Evolutionary conservation across 139 green algal species (phyloP).

Genomic region (Klebsormidium nitens): DNA sequence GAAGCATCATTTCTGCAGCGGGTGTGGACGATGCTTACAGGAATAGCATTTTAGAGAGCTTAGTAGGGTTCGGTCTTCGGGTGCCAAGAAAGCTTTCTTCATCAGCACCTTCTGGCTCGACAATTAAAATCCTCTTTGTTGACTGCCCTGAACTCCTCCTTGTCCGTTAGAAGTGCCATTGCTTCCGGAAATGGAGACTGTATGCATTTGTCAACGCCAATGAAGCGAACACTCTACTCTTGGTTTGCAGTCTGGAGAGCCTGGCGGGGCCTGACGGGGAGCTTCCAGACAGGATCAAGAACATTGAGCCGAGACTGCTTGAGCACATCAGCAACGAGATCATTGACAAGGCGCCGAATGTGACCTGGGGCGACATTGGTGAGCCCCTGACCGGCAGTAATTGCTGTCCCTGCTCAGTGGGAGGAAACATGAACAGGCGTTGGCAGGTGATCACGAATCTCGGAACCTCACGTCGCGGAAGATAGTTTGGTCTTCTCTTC

Average conservation of each 20-base stretch:
- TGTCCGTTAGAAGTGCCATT: no score
- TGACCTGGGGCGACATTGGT: conserved; percentile 33
- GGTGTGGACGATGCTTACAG: no score
- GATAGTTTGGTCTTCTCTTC: neutral
- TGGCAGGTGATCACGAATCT: neutral
- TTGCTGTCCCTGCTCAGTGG: neutral
- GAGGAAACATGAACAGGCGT: neutral
- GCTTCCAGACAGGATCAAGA: conserved; percentile 22
- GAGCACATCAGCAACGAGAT: conserved; percentile 38
- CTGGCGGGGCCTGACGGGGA: conserved; percentile 22
- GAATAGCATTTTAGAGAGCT: no score
- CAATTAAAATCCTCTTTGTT: no score
- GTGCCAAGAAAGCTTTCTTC: no score
- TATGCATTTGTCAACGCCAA: no score
- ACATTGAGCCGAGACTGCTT: conserved; percentile 30
- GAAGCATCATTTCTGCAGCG: no score
- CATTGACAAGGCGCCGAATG: conserved; percentile 11
- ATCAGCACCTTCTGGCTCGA: no score
- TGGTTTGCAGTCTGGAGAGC: conserved; percentile 23
- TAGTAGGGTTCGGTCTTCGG: no score
- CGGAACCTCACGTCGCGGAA: neutral
- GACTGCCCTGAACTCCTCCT: no score
- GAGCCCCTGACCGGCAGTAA: neutral
- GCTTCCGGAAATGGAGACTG: no score
- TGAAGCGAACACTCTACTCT: no score